Evolutionary conservation across 225 moss, liverwort and hornwort species (phyloP).

Genomic region (Asterella californica): DNA sequence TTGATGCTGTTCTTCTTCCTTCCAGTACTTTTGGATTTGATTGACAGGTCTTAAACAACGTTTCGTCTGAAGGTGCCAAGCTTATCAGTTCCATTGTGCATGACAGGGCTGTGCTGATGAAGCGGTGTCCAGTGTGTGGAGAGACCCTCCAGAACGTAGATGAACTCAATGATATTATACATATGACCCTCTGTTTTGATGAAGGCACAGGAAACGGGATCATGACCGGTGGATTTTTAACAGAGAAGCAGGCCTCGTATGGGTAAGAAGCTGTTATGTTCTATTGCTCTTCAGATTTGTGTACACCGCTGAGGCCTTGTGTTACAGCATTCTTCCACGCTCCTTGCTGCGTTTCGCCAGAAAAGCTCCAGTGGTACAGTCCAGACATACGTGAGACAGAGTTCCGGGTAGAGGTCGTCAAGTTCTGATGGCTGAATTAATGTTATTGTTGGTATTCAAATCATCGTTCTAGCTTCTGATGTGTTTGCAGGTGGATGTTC

Average conservation of each 20-base stretch:
- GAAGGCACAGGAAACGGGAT: constrained; percentile 88
- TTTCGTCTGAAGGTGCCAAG: neutral
- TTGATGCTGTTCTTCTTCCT: neutral
- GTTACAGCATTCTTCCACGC: neutral
- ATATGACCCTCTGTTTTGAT: constrained; percentile 99
- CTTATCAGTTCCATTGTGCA: neutral
- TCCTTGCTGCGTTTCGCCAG: neutral
- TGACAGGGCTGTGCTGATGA: constrained; percentile 72
- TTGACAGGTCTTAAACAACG: neutral
- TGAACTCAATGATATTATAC: constrained; percentile 89
- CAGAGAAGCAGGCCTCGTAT: constrained; percentile 92
- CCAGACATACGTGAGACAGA: neutral
- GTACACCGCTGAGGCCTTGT: neutral
- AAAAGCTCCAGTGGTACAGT: neutral
- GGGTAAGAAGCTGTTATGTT: constrained; percentile 44
- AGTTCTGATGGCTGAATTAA: neutral
- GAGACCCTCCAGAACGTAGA: constrained; percentile 63
- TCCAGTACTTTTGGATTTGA: neutral
- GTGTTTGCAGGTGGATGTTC: constrained; percentile 84
- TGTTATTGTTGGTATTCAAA: neutral
- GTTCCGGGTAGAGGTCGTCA: neutral
- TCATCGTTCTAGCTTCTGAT: neutral
- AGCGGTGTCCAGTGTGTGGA: constrained; percentile 89
- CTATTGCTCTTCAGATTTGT: neutral
- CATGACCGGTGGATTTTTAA: constrained; percentile 96